Conservation (phyloP, 371 early-diverging fungal species). For the Mortierella sp. region DNA sequence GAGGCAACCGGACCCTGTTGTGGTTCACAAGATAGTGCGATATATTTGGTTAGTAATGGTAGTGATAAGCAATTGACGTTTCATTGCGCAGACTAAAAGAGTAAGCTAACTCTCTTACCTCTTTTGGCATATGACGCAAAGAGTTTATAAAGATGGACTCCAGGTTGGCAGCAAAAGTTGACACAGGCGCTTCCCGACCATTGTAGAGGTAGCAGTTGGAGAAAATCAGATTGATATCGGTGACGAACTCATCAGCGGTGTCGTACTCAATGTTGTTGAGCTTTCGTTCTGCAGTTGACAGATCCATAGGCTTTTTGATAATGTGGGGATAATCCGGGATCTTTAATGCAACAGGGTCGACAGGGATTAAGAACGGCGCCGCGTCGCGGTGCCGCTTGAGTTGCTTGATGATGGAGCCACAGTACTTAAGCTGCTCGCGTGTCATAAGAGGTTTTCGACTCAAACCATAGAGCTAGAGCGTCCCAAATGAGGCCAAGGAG, state of each 20-base stretch:
- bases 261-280: constrained; percentile 78
- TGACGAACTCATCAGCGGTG: constrained; percentile 73
- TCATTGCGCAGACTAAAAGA: no score
- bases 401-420: constrained; percentile 76
- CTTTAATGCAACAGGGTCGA: constrained; percentile 90
- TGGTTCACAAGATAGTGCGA: not conserved
- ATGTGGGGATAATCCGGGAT: constrained; percentile 96
- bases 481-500: not conserved
- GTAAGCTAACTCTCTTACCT: constrained; percentile 14
- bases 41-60: not conserved
- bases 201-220: constrained; percentile 95
- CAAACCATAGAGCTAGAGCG: not conserved
- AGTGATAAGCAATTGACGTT: no score
- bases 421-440: constrained; percentile 84
- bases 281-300: constrained; percentile 92
- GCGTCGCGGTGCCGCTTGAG: constrained; percentile 81
- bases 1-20: not conserved
- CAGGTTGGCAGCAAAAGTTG: constrained; percentile 78
- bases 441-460: constrained; percentile 63
- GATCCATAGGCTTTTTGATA: constrained; percentile 98
- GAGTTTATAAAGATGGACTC: constrained; percentile 78
- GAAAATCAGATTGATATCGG: constrained; percentile 83
- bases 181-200: constrained; percentile 80
- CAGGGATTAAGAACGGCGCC: constrained; percentile 90
- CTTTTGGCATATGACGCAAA: constrained; percentile 73